Conservation (phyloP, 371 early-diverging fungal genomes). For the Rhizopus microsporus region DNA sequence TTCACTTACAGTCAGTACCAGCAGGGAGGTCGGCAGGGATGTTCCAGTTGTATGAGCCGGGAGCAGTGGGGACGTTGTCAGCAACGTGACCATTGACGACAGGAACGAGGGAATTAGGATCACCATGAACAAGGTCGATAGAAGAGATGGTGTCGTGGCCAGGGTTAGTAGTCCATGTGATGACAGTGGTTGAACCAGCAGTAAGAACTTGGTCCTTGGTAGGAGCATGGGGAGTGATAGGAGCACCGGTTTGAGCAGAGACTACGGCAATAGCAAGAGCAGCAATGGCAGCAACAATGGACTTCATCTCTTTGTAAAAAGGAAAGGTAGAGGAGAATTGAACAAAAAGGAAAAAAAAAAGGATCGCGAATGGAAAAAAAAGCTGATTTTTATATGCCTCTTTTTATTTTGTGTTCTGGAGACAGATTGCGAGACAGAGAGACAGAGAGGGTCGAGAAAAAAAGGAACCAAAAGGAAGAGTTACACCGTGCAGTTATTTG, state of each 20-base stretch:
- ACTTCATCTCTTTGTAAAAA: conserved; percentile 28
- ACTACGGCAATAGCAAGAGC: conserved; percentile 36
- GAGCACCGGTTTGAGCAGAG: conserved; percentile 29
- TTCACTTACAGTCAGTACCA: conserved; percentile 47
- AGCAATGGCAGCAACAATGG: conserved; percentile 36
- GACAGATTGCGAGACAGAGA: neutral
- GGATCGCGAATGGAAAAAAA: neutral
- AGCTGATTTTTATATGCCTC: conserved; percentile 12
- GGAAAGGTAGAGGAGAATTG: conserved; percentile 8
- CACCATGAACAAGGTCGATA: conserved; percentile 39
- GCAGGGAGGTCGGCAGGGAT: conserved; percentile 33
- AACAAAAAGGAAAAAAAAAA: conserved; percentile 5
- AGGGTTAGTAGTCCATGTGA: conserved; percentile 37
- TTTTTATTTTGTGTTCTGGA: neutral
- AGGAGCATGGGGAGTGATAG: conserved; percentile 37
- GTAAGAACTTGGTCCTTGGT: conserved; percentile 31
- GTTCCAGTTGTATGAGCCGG: conserved; percentile 38
- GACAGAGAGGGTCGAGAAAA: no score
- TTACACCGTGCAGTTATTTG: no score
- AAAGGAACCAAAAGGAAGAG: no score
- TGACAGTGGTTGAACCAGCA: conserved; percentile 38
- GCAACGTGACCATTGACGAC: conserved; percentile 17
- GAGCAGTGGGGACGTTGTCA: conserved; percentile 34
- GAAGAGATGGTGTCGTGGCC: conserved; percentile 34
- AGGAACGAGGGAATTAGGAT: conserved; percentile 12